These are phyloP conservation scores for Euphorbia peplus DNA, from an alignment of 345 rosid genomes.

Conservation along the genomic window DNA sequence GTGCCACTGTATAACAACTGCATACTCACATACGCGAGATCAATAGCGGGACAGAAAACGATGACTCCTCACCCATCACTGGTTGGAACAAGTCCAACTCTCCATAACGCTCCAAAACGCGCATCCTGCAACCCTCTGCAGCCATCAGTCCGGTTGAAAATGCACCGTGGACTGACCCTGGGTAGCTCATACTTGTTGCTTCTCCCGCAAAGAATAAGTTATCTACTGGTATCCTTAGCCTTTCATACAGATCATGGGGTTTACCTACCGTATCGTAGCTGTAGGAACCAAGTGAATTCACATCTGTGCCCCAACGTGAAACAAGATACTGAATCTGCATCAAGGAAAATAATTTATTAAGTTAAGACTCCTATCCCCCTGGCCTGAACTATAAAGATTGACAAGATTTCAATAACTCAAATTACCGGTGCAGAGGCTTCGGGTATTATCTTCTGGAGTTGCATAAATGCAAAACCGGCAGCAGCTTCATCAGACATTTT, in stretches of 20 bases:
- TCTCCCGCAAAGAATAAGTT: conserved; percentile 97
- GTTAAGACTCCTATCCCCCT: not conserved
- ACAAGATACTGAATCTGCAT: conserved; percentile 76
- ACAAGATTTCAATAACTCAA: not conserved
- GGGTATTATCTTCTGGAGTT: conserved; percentile 86
- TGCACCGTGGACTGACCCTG: conserved; percentile 93
- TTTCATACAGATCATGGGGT: conserved; percentile 82
- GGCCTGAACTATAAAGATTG: not conserved
- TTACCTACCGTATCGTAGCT: conserved; percentile 81
- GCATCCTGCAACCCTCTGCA: conserved; percentile 91
- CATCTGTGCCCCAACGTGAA: conserved; percentile 76
- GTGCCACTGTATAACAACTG: not conserved
- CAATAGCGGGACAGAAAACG: conserved; percentile 64
- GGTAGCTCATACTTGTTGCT: conserved; percentile 72
- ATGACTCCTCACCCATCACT: conserved; percentile 67
- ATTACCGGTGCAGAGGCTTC: conserved; percentile 66
- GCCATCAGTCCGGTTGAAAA: conserved; percentile 85
- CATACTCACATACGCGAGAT: conserved; percentile 67
- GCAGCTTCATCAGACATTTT: conserved; percentile 98
- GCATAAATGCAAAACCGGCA: conserved; percentile 69
- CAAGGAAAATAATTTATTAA: not conserved
- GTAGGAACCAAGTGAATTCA: conserved; percentile 77
- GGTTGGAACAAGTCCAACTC: conserved; percentile 76
- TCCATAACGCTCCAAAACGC: conserved; percentile 81
- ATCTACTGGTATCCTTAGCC: conserved; percentile 80